These are phyloP conservation scores for Cryptococcus sp. DNA, from an alignment of 1,284 basidiomycete genomes.

Conservation along the genomic window DNA sequence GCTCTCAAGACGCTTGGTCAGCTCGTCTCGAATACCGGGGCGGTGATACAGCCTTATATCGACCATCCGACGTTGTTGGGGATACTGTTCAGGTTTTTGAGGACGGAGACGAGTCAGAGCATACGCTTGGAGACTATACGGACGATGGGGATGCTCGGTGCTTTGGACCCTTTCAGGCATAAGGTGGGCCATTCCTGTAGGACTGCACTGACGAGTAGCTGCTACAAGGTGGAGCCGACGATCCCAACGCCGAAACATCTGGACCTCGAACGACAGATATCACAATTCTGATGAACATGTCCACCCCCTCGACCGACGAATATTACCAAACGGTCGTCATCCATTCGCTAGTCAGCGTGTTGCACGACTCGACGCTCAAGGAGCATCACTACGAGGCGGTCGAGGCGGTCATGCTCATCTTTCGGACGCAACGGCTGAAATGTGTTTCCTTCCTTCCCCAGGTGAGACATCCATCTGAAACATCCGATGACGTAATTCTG, in stretches of 20 bases:
- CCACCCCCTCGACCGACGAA: slow-evolving; percentile 70
- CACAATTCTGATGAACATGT: slow-evolving; percentile 53
- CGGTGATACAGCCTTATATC: slow-evolving; percentile 84
- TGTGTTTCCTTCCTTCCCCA: slow-evolving; percentile 94
- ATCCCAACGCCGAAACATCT: slow-evolving; percentile 54
- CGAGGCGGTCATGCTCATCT: slow-evolving; percentile 98
- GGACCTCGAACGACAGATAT: slow-evolving; percentile 54
- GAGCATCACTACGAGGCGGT: slow-evolving; percentile 89
- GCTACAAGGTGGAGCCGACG: slow-evolving; percentile 68
- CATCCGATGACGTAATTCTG: no score
- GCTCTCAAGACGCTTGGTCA: slow-evolving; percentile 92
- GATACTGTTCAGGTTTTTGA: slow-evolving; percentile 77
- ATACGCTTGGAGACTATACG: slow-evolving; percentile 86
- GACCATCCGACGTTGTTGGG: slow-evolving; percentile 89
- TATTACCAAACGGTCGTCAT: slow-evolving; percentile 98
- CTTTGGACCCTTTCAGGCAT: slow-evolving; percentile 93
- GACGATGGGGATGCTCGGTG: slow-evolving; percentile 92
- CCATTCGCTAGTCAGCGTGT: slow-evolving; percentile 76
- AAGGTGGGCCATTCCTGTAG: no score
- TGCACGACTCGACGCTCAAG: slow-evolving; percentile 81
- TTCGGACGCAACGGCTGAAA: slow-evolving; percentile 95
- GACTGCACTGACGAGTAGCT: slow-evolving; percentile 52
- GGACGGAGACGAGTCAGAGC: slow-evolving; percentile 68
- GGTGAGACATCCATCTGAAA: slow-evolving; percentile 49
- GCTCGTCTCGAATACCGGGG: slow-evolving; percentile 91